Evolutionary conservation across 1,284 basidiomycete species (phyloP), one percentile per base, ranked within the genome.

Genomic region (Ganoderma meredithae): DNA sequence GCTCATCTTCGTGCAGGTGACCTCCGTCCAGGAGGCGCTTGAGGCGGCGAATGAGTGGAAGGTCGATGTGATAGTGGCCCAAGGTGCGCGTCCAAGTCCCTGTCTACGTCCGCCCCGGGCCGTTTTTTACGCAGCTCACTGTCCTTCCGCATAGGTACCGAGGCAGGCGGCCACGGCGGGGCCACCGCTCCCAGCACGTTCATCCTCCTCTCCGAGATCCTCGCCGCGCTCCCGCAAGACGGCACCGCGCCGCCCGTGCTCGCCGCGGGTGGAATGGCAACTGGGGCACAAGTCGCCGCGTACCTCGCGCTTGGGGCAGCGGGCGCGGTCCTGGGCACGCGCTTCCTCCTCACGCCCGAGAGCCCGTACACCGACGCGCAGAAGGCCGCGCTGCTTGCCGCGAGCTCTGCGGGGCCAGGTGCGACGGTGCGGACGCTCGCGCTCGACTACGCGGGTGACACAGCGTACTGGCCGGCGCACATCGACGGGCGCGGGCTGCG

Each of bases 91-190:
- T 31, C 12, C 36, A 2, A 0, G 1, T 19, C 43, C 43, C 41
- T 7, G 2, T 36, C 36, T 9, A 36, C 7, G 9, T 55, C 9
- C 36, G n/a, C n/a, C n/a, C n/a, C n/a, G n/a, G n/a, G n/a, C n/a
- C n/a, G n/a, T n/a, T n/a, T n/a, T n/a, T n/a, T n/a, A n/a, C 63
- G 53, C 65, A 40, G n/a, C 13, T 49, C 64, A 27, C 52, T 44
- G 19, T 52, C 64, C 44, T 62, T 52, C 55, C 60, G 62, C 69
- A n/a, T 73, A 94, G 92, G 93, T 15, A 87, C 82, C 71, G 93
- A 94, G 80, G 85, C 91, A 41, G 93, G 93, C 8, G 93, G 92
- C 43, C 92, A 94, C 77, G 92, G 92, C 15, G 79, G 83, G 60
- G 72, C 77, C 58, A 76, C 82, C 58, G 86, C 90, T n/a, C 85